These are phyloP conservation scores for Neophaeococcomyces mojaviensis DNA, from an alignment of 2,329 filamentous ascomycete genomes.

Conservation along the genomic window DNA sequence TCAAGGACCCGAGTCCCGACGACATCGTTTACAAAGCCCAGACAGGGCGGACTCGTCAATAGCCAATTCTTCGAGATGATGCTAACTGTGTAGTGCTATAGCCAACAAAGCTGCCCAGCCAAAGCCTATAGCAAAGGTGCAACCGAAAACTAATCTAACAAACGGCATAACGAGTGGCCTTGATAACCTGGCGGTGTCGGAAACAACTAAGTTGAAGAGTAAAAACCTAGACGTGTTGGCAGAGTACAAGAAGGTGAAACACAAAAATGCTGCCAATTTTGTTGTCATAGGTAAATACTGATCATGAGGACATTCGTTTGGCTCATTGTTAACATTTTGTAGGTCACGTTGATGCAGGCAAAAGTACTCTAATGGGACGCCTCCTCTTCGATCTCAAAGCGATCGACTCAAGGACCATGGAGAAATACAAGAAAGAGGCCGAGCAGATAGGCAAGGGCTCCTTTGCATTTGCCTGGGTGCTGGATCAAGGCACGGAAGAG, in stretches of 20 bases:
- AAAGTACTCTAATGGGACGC: constrained; percentile 96
- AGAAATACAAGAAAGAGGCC: constrained; percentile 81
- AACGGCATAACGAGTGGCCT: constrained; percentile 40
- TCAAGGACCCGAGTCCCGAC: constrained; percentile 83
- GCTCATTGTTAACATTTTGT: constrained; percentile 10
- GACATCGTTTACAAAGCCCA: constrained; percentile 82
- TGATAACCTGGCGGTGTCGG: constrained; percentile 42
- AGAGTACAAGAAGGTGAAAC: constrained; percentile 67
- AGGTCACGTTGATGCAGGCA: constrained; percentile 96
- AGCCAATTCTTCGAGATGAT: constrained; percentile 30
- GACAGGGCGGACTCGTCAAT: constrained; percentile 60
- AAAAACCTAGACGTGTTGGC: constrained; percentile 80
- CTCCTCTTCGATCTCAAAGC: constrained; percentile 80
- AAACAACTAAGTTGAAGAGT: constrained; percentile 49
- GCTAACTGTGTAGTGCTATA: constrained; percentile 14
- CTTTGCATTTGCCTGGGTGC: constrained; percentile 92
- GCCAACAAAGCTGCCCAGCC: constrained; percentile 31
- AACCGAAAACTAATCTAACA: constrained; percentile 8
- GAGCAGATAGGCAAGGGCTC: constrained; percentile 89
- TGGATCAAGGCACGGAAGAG: constrained; percentile 88
- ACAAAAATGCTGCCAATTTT: constrained; percentile 79
- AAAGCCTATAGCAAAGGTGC: constrained; percentile 30
- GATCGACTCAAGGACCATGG: constrained; percentile 78
- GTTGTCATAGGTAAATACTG: constrained; percentile 73
- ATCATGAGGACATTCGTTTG: constrained; percentile 11